Conservation (phyloP, 2,329 filamentous ascomycete genomes). For the Alternaria burnsii region DNA sequence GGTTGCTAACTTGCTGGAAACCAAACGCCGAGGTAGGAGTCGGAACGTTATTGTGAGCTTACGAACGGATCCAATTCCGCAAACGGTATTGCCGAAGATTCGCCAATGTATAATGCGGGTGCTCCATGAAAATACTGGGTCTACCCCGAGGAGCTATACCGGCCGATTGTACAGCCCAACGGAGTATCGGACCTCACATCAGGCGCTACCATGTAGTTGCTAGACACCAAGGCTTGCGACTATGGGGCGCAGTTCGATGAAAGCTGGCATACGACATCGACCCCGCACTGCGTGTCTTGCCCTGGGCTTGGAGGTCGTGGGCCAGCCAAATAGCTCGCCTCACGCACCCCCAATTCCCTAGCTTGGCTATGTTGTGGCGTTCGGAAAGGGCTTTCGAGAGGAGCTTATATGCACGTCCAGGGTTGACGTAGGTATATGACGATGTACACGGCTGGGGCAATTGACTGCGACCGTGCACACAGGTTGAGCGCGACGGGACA, state of each 20-base stretch:
- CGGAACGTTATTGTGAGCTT: constrained; percentile 5
- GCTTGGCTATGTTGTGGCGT: constrained; percentile 27
- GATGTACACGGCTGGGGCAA: constrained; percentile 25
- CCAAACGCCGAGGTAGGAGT: constrained; percentile 14
- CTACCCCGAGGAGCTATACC: constrained; percentile 6
- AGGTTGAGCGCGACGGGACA: constrained; percentile 21
- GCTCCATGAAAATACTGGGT: constrained; percentile 6
- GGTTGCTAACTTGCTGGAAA: constrained; percentile 2
- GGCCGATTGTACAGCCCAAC: constrained; percentile 20
- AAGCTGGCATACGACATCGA: constrained; percentile 31
- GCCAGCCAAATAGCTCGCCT: constrained; percentile 27
- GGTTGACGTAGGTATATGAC: constrained; percentile 35
- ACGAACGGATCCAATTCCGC: constrained; percentile 8
- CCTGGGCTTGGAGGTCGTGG: constrained; percentile 19
- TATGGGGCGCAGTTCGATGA: constrained; percentile 19
- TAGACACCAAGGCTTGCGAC: constrained; percentile 17
- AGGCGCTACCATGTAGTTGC: constrained; percentile 12
- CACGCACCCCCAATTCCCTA: constrained; percentile 5
- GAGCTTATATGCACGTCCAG: constrained; percentile 41
- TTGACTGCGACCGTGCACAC: constrained; percentile 4
- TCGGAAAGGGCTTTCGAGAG: constrained; percentile 37
- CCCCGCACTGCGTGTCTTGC: constrained; percentile 35
- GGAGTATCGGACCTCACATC: constrained; percentile 8
- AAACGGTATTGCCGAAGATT: constrained; percentile 29
- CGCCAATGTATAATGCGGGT: constrained; percentile 21